Conservation (phyloP, 805 yeast genomes). For the Ogataea degrootiae region DNA sequence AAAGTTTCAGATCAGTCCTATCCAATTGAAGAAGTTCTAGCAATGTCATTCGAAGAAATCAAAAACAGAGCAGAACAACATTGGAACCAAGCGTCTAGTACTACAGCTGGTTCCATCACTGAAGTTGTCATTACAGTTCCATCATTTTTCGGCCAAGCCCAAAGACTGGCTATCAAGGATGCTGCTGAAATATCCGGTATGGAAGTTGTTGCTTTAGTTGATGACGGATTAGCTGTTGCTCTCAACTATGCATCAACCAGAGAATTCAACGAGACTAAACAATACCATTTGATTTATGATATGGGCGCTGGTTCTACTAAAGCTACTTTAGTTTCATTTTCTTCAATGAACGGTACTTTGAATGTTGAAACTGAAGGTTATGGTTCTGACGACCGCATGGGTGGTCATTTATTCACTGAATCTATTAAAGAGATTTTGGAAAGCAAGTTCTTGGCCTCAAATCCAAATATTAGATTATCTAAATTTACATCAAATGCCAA, state of each 20-base stretch:
- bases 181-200: slow-evolving; percentile 68
- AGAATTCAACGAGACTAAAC: slow-evolving; percentile 40
- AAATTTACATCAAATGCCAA: slow-evolving; percentile 45
- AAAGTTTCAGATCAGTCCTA: slow-evolving; percentile 34
- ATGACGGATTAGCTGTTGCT: slow-evolving; percentile 92
- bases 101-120: slow-evolving; percentile 29
- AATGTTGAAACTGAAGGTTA: slow-evolving; percentile 64
- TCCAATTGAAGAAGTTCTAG: slow-evolving; percentile 71
- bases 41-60: slow-evolving; percentile 73
- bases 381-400: slow-evolving; percentile 61
- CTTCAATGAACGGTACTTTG: slow-evolving; percentile 37
- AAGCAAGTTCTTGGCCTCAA: slow-evolving; percentile 48
- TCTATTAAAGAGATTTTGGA: slow-evolving; percentile 57
- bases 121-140: slow-evolving; percentile 80
- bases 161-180: slow-evolving; percentile 68
- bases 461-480: slow-evolving; percentile 34
- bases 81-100: slow-evolving; percentile 49
- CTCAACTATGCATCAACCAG: slow-evolving; percentile 64
- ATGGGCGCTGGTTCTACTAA: slow-evolving; percentile 90
- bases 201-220: slow-evolving; percentile 63
- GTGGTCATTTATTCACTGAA: slow-evolving; percentile 73
- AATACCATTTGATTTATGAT: slow-evolving; percentile 73
- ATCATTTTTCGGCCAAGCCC: slow-evolving; percentile 55
- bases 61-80: slow-evolving; percentile 58
- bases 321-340: slow-evolving; percentile 75